phyloP scores from a whole-genome alignment of 352 stramenopile genomes.

The Thalassiosira hispida region DNA sequence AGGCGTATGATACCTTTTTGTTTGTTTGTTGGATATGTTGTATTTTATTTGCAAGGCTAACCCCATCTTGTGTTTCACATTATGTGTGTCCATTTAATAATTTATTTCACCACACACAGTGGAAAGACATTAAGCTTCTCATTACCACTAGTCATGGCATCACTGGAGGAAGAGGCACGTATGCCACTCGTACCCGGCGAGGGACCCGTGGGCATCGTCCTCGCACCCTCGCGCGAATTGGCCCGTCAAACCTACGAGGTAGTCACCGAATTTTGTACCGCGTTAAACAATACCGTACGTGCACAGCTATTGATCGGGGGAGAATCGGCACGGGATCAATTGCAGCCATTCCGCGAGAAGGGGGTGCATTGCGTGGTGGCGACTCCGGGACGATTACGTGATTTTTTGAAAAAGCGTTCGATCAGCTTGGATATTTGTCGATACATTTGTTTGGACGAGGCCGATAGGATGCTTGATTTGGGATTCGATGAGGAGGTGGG shows the following conservation, averaged over 20 bases:
- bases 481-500: constrained; percentile 90
- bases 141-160: constrained; percentile 95
- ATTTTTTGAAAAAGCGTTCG: constrained; percentile 94
- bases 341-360: constrained; percentile 86
- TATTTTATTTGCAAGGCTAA: no score
- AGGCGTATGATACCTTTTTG: no score
- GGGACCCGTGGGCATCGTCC: constrained; percentile 96
- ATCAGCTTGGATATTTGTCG: constrained; percentile 95
- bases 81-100: neutral
- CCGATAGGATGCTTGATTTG: constrained; percentile 97
- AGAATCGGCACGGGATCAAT: constrained; percentile 92
- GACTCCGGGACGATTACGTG: constrained; percentile 94
- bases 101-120: neutral
- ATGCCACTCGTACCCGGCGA: constrained; percentile 92
- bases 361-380: constrained; percentile 97
- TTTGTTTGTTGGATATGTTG: no score
- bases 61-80: neutral
- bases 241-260: constrained; percentile 98
- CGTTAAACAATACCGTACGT: constrained; percentile 86
- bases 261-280: constrained; percentile 91
- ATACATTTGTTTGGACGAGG: constrained; percentile 98
- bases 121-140: constrained; percentile 99
- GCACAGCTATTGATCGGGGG: constrained; percentile 95
- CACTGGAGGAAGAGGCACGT: constrained; percentile 93
- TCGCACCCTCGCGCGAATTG: constrained; percentile 96